Base-by-base conservation (phyloP, 306 rosid genomes). In the Fagus sylvatica region DNA sequence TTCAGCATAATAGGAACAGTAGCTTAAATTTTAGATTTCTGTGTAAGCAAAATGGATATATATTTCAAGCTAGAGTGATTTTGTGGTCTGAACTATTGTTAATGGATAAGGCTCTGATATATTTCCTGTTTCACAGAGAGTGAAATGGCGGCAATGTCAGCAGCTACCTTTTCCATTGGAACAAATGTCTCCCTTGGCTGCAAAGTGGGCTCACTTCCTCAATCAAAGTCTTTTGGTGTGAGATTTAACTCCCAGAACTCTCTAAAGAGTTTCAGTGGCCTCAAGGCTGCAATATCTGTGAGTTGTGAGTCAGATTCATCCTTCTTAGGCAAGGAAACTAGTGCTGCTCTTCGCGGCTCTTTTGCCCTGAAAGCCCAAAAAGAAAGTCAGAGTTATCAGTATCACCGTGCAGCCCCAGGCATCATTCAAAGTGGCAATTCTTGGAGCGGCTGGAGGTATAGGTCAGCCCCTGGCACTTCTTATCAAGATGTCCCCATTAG, bases 381-480 rank as follows among this genome's bases (percentile, higher is more conserved):
- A 82, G 85, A 48, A 56, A 81, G 80, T 74, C 84, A 8, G 56
- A 85, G 76, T 54, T 46, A 72, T 32, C 86, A 55, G 61, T 16
- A 57, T 68, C 62, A 32, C 42, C 73, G n/a, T 88, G 74, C 97
- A 88, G 88, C 92, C 97, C 72, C 97, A 84, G 84, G 98, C 98
- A 36, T 69, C 95, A 4, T 95, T 68, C 80, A 95, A 90, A 80
- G 98, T 95, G 22, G 98, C 98, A 5, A 84, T 95, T 82, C 98
- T 95, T 33, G 98, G 98, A 62, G 96, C 98, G 74, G 98, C 90
- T 15, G 98, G 98, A 60, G 98, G 98, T 73, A 95, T 95, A 2
- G 99, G 99, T 55, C 99, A 95, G 78, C 93, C 98, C 1, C 59
- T 95, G n/a, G 69, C 99, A 1, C 98, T 95, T 80, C 97, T 95